Base-by-base conservation (phyloP, 805 yeast species). In the Schizosaccharomyces lindneri region DNA sequence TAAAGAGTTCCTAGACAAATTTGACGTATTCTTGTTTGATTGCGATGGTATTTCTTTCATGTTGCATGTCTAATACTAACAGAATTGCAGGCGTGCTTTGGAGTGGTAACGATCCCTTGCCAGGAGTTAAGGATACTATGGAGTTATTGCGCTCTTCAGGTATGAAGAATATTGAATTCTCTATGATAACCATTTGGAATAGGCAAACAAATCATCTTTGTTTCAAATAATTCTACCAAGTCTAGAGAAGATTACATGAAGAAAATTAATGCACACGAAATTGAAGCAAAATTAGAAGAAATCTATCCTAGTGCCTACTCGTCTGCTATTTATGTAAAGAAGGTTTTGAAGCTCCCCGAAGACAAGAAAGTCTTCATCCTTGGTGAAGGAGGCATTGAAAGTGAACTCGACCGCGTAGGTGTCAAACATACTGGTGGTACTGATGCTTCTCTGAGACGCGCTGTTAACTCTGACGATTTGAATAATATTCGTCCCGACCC, bases 191-290 rank as follows among this genome's bases (percentile, higher is more conserved):
- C 19, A 6, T 48, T 24, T 17, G 27, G 19, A 13, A 36, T 15
- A 64, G 79, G 79, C 48, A 93, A 93, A 71, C 79, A 82, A 64
- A 75, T 87, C 61, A 77, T 89, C 55, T 93, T 93, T 73, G 98
- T 93, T 36, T 89, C 98, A 57, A 93, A 93, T 75, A 93, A 93
- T 73, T 87, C 96, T 24, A 87, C 97, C 39, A 90, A 93, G 70
- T 84, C 96, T 1, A 76, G 98, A 64, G 72, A 74, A 43, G 83
- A 83, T 51, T 93, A 93, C 70, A 78, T 85, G 39, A 71, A 75
- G 65, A 93, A 93, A 73, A 87, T 93, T 70, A 77, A 74, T 17
- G 80, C 81, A 62, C 81, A 82, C 59, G 78, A 80, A 1, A 68
- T 79, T 57, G 74, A 64, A 11, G 76, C 73, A 43, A 32, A 39